phyloP scores from a whole-genome alignment of 208 protist genomes.

The Acanthamoeba culbertsoni region DNA sequence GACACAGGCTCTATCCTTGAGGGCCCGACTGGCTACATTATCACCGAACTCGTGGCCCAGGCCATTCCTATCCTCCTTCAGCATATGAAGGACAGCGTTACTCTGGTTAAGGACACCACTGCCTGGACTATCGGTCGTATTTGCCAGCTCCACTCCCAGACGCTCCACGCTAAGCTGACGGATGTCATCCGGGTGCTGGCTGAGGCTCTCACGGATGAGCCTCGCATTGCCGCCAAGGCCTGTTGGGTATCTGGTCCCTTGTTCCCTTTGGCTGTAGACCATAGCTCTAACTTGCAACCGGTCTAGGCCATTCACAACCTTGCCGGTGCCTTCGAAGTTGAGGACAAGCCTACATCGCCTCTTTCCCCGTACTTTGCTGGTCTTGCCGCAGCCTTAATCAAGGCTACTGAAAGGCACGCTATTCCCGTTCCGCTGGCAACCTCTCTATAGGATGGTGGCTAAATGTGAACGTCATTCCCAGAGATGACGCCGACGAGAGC shows the following conservation, averaged over 20 bases:
- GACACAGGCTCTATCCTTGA: constrained; percentile 89
- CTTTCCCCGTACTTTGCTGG: constrained; percentile 88
- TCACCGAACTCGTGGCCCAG: constrained; percentile 89
- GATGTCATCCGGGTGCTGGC: not conserved
- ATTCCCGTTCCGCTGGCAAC: not conserved
- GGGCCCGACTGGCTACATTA: constrained; percentile 84
- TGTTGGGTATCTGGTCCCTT: constrained; percentile 85
- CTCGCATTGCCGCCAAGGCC: constrained; percentile 87
- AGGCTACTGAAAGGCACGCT: constrained; percentile 24
- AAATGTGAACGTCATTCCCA: no score
- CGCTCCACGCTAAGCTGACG: constrained; percentile 83
- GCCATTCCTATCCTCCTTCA: constrained; percentile 88
- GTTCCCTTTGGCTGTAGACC: not conserved
- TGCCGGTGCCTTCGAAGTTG: constrained; percentile 88
- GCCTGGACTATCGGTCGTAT: constrained; percentile 94
- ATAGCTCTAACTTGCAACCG: not conserved
- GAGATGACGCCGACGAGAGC: constrained; percentile 79
- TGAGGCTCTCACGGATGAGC: constrained; percentile 77
- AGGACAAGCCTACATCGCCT: constrained; percentile 82
- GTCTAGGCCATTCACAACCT: constrained; percentile 88
- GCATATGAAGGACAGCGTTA: constrained; percentile 87
- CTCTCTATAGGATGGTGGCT: not conserved
- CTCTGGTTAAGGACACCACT: constrained; percentile 91
- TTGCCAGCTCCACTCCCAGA: constrained; percentile 89
- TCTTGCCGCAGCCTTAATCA: constrained; percentile 40